Evolutionary conservation across 768 basidiomycete species (phyloP).

Genomic region (Boletus rufocinnamomeus): DNA sequence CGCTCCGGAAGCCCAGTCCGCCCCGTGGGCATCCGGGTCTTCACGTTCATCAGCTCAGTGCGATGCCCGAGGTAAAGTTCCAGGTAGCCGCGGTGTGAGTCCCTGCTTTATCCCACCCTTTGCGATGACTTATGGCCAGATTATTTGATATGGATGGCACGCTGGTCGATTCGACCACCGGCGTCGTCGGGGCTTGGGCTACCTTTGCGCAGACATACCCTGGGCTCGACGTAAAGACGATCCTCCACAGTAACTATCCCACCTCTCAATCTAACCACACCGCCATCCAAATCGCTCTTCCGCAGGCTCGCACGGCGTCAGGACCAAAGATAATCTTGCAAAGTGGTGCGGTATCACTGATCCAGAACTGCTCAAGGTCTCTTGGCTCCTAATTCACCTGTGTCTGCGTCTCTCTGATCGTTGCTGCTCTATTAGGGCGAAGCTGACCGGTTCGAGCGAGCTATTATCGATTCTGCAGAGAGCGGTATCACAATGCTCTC

Average conservation of each 20-base stretch:
- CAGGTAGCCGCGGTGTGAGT: constrained; percentile 45
- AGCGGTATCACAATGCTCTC: constrained; percentile 71
- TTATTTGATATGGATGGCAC: constrained; percentile 87
- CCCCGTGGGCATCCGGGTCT: neutral
- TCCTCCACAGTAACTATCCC: constrained; percentile 57
- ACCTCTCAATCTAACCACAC: neutral
- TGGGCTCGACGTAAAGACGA: constrained; percentile 57
- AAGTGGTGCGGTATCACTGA: constrained; percentile 70
- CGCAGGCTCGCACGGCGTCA: constrained; percentile 76
- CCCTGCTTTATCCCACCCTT: neutral
- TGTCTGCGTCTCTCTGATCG: constrained; percentile 3
- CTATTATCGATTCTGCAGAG: constrained; percentile 64
- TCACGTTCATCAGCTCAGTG: constrained; percentile 8
- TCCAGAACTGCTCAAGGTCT: constrained; percentile 68
- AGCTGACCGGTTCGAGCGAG: constrained; percentile 76
- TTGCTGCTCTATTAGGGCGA: constrained; percentile 49
- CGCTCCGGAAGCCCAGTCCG: neutral
- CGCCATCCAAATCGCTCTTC: neutral
- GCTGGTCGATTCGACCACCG: constrained; percentile 78
- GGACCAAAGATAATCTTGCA: constrained; percentile 79
- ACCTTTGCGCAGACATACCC: constrained; percentile 73
- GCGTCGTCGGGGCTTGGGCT: constrained; percentile 82
- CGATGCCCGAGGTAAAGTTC: constrained; percentile 37
- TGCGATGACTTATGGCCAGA: constrained; percentile 36
- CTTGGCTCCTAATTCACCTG: constrained; percentile 1